Evolutionary conservation across 352 stramenopile genomes (phyloP), one percentile per base, ranked within the genome.

Genomic region (Pythium pyrilobum): DNA sequence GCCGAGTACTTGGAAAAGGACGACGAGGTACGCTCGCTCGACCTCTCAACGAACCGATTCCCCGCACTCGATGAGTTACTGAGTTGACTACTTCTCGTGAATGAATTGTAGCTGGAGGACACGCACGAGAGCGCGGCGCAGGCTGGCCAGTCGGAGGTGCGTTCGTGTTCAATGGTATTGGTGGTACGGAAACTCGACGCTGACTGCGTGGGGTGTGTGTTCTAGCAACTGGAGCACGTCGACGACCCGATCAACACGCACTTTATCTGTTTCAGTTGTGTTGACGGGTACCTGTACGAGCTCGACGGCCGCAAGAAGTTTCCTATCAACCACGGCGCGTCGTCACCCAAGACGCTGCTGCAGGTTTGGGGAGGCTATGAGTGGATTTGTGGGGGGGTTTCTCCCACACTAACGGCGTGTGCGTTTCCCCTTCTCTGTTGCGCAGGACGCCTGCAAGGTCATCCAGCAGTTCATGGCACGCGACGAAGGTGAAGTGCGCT

Each of bases 201-300:
- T 38, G 21, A 45, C 23, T 1, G 20, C 7, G 8, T 28, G 8
- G n/a, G 15, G 2, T 42, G 12, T 24, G 18, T 42, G 7, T 32
- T 58, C n/a, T 44, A 94, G 82, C 84, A 95, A 85, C 63, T 97
- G 44, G 81, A 92, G 36, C 74, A 77, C 42, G 72, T 97, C 16
- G 81, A 98, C 31, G 93, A 98, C 46, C 79, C 89, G 8, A 85
- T 98, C 60, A 83, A 96, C 58, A 98, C 94, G n/a, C 96, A 99
- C 69, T 99, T 98, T 50, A 77, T 98, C 27, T 97, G 89, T 61
- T 96, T 99, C 64, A 96, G 92, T 66, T 89, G 85, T 46, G 85
- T 98, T 10, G 86, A 98, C 52, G 89, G 85, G 10, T 66, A 85
- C 48, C 58, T 99, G 52, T 98, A 98, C 66, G 95, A 98, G 66